These are phyloP conservation scores for Solanum virginianum DNA, from an alignment of 257 asterid genomes.

Conservation along the genomic window DNA sequence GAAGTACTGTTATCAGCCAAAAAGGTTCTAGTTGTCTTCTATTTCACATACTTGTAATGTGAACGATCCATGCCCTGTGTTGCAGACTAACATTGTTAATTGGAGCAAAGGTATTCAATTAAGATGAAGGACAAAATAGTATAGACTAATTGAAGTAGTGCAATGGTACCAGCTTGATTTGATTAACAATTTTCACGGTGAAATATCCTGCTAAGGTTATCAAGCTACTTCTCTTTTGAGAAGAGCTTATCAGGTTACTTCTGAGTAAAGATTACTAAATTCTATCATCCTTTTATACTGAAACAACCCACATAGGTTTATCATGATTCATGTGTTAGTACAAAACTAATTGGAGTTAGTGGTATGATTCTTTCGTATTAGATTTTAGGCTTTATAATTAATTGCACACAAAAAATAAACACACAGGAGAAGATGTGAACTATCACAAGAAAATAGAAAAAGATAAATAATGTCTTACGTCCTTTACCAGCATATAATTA, in stretches of 20 bases:
- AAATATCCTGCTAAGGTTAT: not conserved
- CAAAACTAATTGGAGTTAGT: not conserved
- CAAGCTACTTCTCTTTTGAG: not conserved
- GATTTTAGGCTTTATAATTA: not conserved
- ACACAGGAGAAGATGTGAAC: not conserved
- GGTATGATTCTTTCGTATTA: not conserved
- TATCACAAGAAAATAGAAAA: no score
- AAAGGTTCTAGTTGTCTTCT: not conserved
- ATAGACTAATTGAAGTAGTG: not conserved
- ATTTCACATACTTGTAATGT: not conserved
- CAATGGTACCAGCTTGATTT: not conserved
- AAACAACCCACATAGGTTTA: no score
- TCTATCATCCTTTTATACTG: no score
- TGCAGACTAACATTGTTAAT: not conserved
- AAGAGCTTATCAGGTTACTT: not conserved
- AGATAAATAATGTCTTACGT: no score
- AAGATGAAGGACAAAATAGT: not conserved
- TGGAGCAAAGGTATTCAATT: not conserved
- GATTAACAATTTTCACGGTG: not conserved
- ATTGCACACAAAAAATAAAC: not conserved
- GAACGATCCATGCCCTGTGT: not conserved
- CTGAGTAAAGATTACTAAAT: no score
- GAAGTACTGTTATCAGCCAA: not conserved
- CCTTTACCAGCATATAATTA: no score
- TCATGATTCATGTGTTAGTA: no score